Evolutionary conservation across 2,329 filamentous ascomycete genomes (phyloP).

Genomic region (Penicillium sp.): DNA sequence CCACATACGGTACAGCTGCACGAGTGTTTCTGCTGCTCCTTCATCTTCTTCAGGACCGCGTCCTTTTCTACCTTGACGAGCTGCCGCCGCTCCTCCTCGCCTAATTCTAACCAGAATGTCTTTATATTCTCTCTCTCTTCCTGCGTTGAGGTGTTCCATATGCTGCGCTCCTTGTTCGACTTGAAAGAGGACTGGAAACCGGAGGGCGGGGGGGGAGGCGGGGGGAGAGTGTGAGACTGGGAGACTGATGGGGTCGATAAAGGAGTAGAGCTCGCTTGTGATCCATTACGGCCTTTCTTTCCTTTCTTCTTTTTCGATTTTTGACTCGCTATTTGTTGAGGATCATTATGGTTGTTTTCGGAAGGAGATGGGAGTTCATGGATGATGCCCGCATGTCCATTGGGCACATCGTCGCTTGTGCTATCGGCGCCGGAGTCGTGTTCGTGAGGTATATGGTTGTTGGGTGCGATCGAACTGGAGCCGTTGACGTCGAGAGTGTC

Average conservation of each 20-base stretch:
- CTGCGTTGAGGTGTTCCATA: constrained; percentile 95
- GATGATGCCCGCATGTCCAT: constrained; percentile 58
- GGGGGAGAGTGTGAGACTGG: constrained; percentile 47
- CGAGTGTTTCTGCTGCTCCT: constrained; percentile 98
- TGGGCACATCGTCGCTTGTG: constrained; percentile 59
- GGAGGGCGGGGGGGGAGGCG: constrained; percentile 50
- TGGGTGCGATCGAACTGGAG: constrained; percentile 34
- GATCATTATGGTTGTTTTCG: constrained; percentile 30
- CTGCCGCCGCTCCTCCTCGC: constrained; percentile 92
- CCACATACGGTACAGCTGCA: constrained; percentile 98
- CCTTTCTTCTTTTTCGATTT: constrained; percentile 50
- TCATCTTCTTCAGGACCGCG: constrained; percentile 98
- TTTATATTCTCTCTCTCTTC: constrained; percentile 98
- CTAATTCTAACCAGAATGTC: constrained; percentile 94
- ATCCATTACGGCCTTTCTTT: constrained; percentile 41
- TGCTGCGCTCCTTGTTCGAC: constrained; percentile 73
- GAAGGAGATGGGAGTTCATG: constrained; percentile 30
- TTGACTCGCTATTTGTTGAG: constrained; percentile 30
- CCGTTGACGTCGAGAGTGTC: constrained; percentile 42
- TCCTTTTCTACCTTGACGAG: constrained; percentile 99
- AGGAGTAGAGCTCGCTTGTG: constrained; percentile 45
- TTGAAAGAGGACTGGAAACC: constrained; percentile 49
- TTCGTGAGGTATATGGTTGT: constrained; percentile 36
- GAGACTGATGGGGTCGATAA: constrained; percentile 51
- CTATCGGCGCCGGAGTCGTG: constrained; percentile 40